Conservation (phyloP, 305 asterid genomes). For the Rubia balearica region DNA sequence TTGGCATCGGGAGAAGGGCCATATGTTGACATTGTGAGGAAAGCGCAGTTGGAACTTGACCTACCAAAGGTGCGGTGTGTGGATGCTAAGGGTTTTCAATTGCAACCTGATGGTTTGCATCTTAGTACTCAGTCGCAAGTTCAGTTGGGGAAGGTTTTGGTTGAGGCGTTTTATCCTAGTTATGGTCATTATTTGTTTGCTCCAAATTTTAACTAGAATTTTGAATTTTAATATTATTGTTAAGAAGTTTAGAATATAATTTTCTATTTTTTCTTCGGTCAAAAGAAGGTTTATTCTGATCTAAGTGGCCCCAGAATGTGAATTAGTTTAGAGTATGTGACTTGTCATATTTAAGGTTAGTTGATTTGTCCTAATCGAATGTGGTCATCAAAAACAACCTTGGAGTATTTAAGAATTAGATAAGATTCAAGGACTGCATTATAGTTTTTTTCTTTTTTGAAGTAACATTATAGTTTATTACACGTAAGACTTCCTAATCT, state of each 20-base stretch:
- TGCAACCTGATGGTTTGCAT: conserved; percentile 25
- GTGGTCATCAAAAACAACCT: not conserved
- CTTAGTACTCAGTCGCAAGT: conserved; percentile 25
- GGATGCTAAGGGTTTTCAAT: conserved; percentile 26
- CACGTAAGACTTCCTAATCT: not conserved
- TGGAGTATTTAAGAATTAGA: not conserved
- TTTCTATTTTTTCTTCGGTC: not conserved
- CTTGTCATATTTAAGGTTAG: not conserved
- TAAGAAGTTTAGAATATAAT: not conserved
- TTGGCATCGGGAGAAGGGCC: conserved; percentile 26
- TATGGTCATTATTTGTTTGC: conserved; percentile 5
- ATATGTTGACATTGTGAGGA: conserved; percentile 23
- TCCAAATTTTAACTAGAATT: not conserved
- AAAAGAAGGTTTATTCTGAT: not conserved
- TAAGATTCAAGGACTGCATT: not conserved
- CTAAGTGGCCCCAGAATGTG: not conserved
- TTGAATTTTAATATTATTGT: not conserved
- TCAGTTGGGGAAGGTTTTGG: conserved; percentile 27
- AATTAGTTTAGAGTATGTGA: not conserved
- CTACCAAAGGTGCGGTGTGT: conserved; percentile 20
- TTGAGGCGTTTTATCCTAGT: conserved; percentile 18
- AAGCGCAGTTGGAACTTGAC: conserved; percentile 24
- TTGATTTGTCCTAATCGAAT: conserved; percentile 10
- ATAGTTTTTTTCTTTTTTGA: no score
- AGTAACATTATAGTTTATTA: not conserved